Conservation (phyloP, 192 early-diverging fungal genomes). For the Allomyces macrogynus region DNA sequence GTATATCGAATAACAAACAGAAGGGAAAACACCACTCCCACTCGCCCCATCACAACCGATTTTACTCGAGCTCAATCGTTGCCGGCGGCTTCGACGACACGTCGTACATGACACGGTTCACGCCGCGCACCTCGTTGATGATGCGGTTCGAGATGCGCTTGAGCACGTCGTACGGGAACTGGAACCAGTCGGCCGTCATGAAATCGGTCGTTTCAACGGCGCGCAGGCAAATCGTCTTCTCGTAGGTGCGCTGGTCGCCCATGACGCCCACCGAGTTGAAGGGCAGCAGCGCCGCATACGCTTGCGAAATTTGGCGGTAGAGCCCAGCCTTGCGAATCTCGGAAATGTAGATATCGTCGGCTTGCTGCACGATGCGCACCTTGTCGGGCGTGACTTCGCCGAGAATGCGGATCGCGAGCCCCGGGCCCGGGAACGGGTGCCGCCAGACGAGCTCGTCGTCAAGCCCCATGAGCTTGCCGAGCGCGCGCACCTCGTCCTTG, state of each 20-base stretch:
- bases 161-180: constrained; percentile 65
- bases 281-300: constrained; percentile 86
- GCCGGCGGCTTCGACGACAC: constrained; percentile 94
- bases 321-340: constrained; percentile 96
- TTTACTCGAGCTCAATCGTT: constrained; percentile 95
- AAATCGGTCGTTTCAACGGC: constrained; percentile 93
- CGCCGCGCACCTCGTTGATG: constrained; percentile 96
- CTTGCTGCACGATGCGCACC: constrained; percentile 83
- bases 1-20: too few relatives aligned
- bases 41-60: not conserved
- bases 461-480: constrained; percentile 73
- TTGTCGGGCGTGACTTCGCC: constrained; percentile 87
- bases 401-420: constrained; percentile 91
- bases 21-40: too few relatives aligned
- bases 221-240: constrained; percentile 93
- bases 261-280: constrained; percentile 95
- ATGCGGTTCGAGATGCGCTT: constrained; percentile 87
- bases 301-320: constrained; percentile 94
- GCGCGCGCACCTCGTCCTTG: constrained; percentile 96
- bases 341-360: constrained; percentile 95
- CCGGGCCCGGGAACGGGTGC: constrained; percentile 98
- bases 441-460: constrained; percentile 93
- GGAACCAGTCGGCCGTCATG: constrained; percentile 96
- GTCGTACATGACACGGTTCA: constrained; percentile 94
- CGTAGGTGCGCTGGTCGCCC: constrained; percentile 97